Percentiles rank a stretch among this genome's conserved stretches.
Conservation (phyloP, 371 early-diverging fungal species). For the Smittium culicis region DNA sequence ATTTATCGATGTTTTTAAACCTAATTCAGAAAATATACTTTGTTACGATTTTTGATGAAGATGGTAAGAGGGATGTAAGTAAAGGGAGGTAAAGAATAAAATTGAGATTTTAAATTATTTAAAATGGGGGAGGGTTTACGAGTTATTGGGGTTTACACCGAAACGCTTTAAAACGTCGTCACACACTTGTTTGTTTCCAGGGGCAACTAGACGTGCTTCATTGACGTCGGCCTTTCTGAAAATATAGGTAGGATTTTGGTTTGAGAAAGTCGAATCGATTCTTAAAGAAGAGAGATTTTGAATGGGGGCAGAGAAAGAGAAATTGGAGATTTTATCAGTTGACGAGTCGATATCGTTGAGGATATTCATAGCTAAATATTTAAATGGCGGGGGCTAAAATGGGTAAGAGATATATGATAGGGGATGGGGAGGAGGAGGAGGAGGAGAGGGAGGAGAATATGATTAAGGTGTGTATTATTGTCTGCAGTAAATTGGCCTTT, state of each 20-base stretch:
- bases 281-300: not conserved
- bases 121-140: not conserved
- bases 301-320: not conserved
- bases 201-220: not conserved
- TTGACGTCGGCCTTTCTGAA: not conserved
- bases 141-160: not conserved
- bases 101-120: no score
- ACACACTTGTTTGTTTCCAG: not conserved
- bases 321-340: not conserved
- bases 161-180: not conserved
- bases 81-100: no score
- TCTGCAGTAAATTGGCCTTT: no score
- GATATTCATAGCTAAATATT: not conserved
- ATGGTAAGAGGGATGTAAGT: no score
- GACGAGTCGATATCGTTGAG: not conserved
- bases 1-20: not conserved
- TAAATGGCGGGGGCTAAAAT: no score
- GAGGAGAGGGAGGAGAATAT: no score
- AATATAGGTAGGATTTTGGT: not conserved
- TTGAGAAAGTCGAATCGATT: not conserved
- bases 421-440: no score
- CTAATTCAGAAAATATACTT: not conserved
- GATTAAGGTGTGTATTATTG: no score
- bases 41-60: not conserved
- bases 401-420: no score